phyloP scores from a whole-genome alignment of 768 basidiomycete species.

The Lentinus brumalis region DNA sequence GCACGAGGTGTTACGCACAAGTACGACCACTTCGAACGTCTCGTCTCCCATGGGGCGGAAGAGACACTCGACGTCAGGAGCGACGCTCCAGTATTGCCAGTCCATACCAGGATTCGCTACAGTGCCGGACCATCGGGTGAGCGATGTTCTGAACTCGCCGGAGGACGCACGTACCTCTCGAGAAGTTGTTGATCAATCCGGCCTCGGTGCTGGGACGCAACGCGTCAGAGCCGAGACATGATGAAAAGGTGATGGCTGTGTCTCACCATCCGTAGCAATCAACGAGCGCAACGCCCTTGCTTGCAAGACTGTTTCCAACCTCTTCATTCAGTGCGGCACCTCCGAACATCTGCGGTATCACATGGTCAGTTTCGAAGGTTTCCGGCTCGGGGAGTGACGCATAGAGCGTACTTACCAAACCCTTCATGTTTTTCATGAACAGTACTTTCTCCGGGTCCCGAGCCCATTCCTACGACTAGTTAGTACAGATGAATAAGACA shows the following conservation, averaged over 20 bases:
- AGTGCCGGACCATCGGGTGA: neutral
- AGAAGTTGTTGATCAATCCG: slow-evolving; percentile 7
- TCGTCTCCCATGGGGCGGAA: slow-evolving; percentile 5
- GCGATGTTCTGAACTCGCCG: no score
- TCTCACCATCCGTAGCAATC: slow-evolving; percentile 13
- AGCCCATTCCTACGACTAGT: slow-evolving; percentile 15
- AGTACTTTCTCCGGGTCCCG: slow-evolving; percentile 21
- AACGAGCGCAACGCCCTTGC: slow-evolving; percentile 9
- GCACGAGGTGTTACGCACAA: neutral
- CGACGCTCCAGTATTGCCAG: slow-evolving; percentile 8
- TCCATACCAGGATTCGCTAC: slow-evolving; percentile 15
- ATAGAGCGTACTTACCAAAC: slow-evolving; percentile 1
- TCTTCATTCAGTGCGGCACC: slow-evolving; percentile 14
- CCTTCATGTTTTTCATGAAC: slow-evolving; percentile 16
- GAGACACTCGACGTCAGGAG: neutral
- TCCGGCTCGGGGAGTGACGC: neutral
- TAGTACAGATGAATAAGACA: neutral
- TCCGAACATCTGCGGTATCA: slow-evolving; percentile 8
- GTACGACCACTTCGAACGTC: slow-evolving; percentile 4
- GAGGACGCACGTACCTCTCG: neutral
- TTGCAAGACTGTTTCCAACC: slow-evolving; percentile 8
- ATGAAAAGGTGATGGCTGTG: no score
- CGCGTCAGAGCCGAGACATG: neutral
- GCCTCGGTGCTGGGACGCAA: slow-evolving; percentile 15
- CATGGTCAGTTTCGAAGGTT: neutral